Conservation (phyloP, 331 rosid genomes). For the Telfairia occidentalis region DNA sequence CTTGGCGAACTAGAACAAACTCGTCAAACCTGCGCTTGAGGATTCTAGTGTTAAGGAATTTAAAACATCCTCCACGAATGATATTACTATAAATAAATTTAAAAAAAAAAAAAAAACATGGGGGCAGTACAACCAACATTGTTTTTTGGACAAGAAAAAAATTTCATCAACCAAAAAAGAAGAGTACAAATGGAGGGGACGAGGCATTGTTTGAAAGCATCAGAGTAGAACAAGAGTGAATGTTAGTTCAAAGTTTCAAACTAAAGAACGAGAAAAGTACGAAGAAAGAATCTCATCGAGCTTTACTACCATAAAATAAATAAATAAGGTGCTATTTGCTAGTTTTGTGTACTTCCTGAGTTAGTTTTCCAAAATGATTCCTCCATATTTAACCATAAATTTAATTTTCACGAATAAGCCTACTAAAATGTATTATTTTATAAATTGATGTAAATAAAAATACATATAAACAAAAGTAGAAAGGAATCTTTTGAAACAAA, state of each 20-base stretch:
- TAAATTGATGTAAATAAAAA: not conserved
- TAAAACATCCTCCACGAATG: not conserved
- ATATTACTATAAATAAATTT: not conserved
- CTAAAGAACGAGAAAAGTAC: not conserved
- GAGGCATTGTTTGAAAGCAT: not conserved
- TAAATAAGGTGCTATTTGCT: not conserved
- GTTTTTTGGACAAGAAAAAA: not conserved
- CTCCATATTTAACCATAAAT: slow-evolving; percentile 5
- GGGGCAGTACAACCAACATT: not conserved
- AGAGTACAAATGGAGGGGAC: not conserved
- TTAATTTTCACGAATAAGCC: not conserved
- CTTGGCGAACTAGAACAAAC: slow-evolving; percentile 70
- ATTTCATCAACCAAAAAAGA: not conserved
- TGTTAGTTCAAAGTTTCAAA: not conserved
- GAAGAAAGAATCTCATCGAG: not conserved
- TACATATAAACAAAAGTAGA: not conserved
- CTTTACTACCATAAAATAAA: not conserved
- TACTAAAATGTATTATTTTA: not conserved
- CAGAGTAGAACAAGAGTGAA: not conserved
- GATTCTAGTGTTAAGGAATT: not conserved
- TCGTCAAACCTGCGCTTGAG: slow-evolving; percentile 73
- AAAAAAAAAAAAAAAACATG: too few relatives aligned
- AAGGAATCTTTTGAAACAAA: not conserved
- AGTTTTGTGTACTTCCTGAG: not conserved
- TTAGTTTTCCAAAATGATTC: not conserved